Evolutionary conservation across 345 rosid species (phyloP), one percentile per base, ranked within the genome.

Genomic region (Gossypium australe): DNA sequence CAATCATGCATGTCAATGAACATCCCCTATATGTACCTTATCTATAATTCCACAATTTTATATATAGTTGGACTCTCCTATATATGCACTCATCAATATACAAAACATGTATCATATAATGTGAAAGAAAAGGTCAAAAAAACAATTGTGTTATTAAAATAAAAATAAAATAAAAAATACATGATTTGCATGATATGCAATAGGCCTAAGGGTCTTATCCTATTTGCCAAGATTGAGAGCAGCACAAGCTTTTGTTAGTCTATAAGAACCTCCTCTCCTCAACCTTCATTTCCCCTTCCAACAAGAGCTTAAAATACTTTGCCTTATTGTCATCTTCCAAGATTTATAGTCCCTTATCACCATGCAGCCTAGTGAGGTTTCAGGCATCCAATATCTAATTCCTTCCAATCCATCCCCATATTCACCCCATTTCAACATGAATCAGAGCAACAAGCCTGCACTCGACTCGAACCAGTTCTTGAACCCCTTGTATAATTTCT

Each of bases 291-390:
- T 63, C 57, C 80, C 71, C 84, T 71, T 61, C 81, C 10, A 80
- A 71, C 44, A 66, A 51, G 56, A 73, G 69, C 47, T 24, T 43
- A 67, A 65, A 34, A 34, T 34, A 5, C 41, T 34, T 34, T 4
- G 41, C 41, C 41, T 34, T 34, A 5, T 34, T 34, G 38, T 34
- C 38, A 34, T 14, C 29, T 29, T 38, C 49, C 49, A 67, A 27
- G 18, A 52, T 70, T 25, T 34, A 68, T 4, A 34, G 61, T 34
- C 38, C 67, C 67, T 47, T 43, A 59, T 70, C n/a, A 12, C 45
- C 48, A 49, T n/a, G 56, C 43, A 85, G 74, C 97, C 92, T 2
- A 61, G 81, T 73, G 92, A 89, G 56, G 80, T 85, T 72, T 72
- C 90, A 76, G 85, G 86, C n/a, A 75, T 86, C 75, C 87, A 81